A percentile compares a stretch with the other conserved stretches of the same genome.
Conservation (phyloP, 164 flowering plant genomes). For the Pachysandra terminalis region DNA sequence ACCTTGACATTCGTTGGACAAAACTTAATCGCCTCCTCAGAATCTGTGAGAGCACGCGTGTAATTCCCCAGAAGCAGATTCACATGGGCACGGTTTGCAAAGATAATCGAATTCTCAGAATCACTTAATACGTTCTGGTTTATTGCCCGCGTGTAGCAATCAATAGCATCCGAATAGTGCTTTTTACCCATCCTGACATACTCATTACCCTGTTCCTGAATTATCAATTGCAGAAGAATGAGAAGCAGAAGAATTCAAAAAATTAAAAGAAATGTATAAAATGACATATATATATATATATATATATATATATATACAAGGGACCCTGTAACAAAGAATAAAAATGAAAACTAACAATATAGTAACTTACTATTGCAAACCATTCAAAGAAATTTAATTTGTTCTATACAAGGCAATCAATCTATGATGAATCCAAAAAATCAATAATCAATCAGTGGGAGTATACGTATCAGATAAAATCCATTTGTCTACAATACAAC, state of each 20-base stretch:
- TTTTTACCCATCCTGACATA: slow-evolving; percentile 87
- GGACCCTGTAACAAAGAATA: too few species aligned
- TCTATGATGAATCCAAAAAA: too few species aligned
- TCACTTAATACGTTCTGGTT: slow-evolving; percentile 69
- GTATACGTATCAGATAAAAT: too few species aligned
- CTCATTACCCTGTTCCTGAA: slow-evolving; percentile 86
- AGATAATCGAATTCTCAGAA: slow-evolving; percentile 61
- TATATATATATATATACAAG: too few species aligned
- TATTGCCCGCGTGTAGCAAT: slow-evolving; percentile 84
- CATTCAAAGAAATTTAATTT: too few species aligned
- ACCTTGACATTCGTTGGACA: slow-evolving; percentile 71
- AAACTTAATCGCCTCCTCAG: slow-evolving; percentile 74
- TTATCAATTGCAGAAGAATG: background rate
- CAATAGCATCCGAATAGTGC: slow-evolving; percentile 78
- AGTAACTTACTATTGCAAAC: too few species aligned
- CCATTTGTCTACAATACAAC: too few species aligned
- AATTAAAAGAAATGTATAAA: too few species aligned
- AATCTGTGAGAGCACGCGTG: slow-evolving; percentile 77
- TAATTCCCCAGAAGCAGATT: slow-evolving; percentile 80
- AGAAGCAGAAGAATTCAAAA: background rate
- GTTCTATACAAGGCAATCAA: too few species aligned
- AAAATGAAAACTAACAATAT: background rate
- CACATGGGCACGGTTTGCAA: slow-evolving; percentile 87
- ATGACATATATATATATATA: too few species aligned
- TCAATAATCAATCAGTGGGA: too few species aligned